phyloP scores from a whole-genome alignment of 306 rosid genomes.

The Adenanthera pavonina region DNA sequence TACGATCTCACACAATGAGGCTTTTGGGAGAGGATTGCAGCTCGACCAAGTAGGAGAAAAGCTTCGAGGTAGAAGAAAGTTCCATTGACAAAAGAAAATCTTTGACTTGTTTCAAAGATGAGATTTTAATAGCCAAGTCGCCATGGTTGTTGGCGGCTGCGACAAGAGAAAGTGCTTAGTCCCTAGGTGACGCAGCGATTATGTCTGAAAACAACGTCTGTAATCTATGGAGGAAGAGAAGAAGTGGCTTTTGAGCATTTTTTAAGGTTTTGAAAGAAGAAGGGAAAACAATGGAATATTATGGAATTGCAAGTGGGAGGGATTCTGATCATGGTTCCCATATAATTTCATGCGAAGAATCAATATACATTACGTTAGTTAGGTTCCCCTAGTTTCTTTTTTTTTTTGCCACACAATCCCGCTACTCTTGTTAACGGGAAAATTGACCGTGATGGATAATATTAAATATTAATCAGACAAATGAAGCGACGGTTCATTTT shows the following conservation, averaged over 20 bases:
- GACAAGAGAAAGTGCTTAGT: constrained; percentile 80
- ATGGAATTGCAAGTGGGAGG: constrained; percentile 38
- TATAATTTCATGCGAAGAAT: no score
- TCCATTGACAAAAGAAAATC: constrained; percentile 69
- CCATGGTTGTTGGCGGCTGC: constrained; percentile 93
- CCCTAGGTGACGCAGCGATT: constrained; percentile 64
- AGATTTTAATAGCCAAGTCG: constrained; percentile 80
- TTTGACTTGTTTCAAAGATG: constrained; percentile 76
- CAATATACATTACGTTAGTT: no score
- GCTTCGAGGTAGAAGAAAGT: constrained; percentile 66
- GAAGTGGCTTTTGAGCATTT: neutral
- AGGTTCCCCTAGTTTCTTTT: no score
- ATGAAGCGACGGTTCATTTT: no score
- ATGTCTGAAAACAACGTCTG: constrained; percentile 33
- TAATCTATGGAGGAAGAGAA: neutral
- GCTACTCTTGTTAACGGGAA: no score
- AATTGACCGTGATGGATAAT: no score
- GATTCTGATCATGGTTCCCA: constrained; percentile 19
- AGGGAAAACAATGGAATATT: neutral
- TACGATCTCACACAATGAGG: constrained; percentile 72
- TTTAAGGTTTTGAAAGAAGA: constrained; percentile 49
- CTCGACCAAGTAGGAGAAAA: constrained; percentile 78
- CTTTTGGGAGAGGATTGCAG: constrained; percentile 80
- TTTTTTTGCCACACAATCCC: no score
- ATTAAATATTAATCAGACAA: no score